phyloP scores from a whole-genome alignment of 1,139 yeast species.

The Blastobotrys apis region DNA sequence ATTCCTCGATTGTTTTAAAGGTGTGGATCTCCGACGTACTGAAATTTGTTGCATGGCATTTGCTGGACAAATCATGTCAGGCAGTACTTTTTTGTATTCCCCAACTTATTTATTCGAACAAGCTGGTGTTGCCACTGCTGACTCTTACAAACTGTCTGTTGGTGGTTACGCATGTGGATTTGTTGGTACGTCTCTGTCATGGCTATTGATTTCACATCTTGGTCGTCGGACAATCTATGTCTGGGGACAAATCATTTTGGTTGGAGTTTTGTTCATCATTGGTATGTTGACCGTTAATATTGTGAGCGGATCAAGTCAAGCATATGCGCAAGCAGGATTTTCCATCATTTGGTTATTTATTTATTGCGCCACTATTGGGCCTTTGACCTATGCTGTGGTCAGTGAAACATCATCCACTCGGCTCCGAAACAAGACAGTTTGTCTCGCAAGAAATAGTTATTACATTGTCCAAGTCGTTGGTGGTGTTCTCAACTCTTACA shows the following conservation, averaged over 20 bases:
- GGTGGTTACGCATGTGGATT: constrained; percentile 38
- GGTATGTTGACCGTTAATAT: constrained; percentile 17
- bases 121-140: constrained; percentile 18
- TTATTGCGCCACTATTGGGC: constrained; percentile 53
- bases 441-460: constrained; percentile 49
- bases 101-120: constrained; percentile 21
- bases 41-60: constrained; percentile 46
- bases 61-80: constrained; percentile 47
- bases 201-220: constrained; percentile 44
- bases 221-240: constrained; percentile 49
- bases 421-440: constrained; percentile 51
- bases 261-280: constrained; percentile 19
- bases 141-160: constrained; percentile 14
- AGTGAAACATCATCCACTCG: constrained; percentile 53
- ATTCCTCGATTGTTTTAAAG: constrained; percentile 48
- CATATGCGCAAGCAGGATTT: constrained; percentile 19
- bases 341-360: constrained; percentile 28
- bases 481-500: constrained; percentile 46
- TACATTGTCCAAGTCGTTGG: constrained; percentile 40
- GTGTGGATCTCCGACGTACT: constrained; percentile 50
- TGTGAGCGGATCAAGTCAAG: constrained; percentile 6
- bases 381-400: constrained; percentile 51
- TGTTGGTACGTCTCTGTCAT: constrained; percentile 49
- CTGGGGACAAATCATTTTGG: constrained; percentile 23
- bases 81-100: constrained; percentile 43